Conservation (phyloP, 306 rosid species). For the Pterocarpus santalinus region DNA sequence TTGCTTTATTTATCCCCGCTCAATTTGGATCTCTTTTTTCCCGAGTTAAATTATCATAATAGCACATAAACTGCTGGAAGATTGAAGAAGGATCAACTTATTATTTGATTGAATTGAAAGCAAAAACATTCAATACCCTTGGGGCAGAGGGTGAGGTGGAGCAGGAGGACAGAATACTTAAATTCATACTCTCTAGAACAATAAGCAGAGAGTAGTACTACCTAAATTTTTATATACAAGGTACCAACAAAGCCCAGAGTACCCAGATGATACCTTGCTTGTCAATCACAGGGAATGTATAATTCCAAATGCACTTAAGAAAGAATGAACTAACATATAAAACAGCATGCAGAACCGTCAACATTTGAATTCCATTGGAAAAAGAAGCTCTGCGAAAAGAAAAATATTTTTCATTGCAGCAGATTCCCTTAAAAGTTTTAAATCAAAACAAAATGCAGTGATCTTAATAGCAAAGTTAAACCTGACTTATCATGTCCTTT, state of each 20-base stretch:
- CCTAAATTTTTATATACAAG: neutral
- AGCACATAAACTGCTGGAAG: constrained; percentile 12
- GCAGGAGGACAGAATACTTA: constrained; percentile 13
- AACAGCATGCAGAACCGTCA: constrained; percentile 13
- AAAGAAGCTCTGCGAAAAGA: neutral
- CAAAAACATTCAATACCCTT: neutral
- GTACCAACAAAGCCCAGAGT: neutral
- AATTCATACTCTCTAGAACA: constrained; percentile 26
- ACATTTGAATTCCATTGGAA: constrained; percentile 12
- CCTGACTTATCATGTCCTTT: constrained; percentile 86
- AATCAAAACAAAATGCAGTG: constrained; percentile 8
- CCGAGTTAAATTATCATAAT: constrained; percentile 18
- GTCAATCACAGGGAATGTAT: neutral
- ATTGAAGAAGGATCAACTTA: constrained; percentile 7
- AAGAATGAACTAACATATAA: constrained; percentile 7
- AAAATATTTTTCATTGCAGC: neutral
- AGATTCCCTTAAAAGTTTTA: neutral
- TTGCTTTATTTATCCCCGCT: constrained; percentile 1
- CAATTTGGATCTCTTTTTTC: neutral
- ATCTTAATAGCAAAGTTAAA: constrained; percentile 40
- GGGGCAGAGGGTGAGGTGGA: neutral
- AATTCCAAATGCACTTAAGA: constrained; percentile 10
- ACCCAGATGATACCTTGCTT: neutral
- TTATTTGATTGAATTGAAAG: constrained; percentile 11
- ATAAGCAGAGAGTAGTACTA: neutral